Evolutionary conservation across 192 early-diverging fungal species (phyloP).

Genomic region (Mortierella claussenii): DNA sequence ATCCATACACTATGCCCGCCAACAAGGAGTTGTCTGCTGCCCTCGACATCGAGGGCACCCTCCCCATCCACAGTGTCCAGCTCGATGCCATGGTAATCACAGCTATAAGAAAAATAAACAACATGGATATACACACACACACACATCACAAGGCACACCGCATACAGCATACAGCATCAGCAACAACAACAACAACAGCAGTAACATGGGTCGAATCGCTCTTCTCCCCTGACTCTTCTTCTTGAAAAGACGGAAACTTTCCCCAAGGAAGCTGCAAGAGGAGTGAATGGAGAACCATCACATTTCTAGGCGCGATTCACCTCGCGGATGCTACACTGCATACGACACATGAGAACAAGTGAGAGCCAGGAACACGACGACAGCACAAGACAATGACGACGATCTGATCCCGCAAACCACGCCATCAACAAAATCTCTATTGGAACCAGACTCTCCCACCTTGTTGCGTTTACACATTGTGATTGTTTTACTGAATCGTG

Average conservation of each 20-base stretch:
- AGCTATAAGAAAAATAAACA: background rate
- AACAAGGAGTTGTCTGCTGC: constrained; percentile 59
- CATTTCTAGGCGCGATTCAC: too few relatives aligned
- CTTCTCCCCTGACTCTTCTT: background rate
- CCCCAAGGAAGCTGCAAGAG: too few relatives aligned
- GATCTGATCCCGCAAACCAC: background rate
- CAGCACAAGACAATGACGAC: background rate
- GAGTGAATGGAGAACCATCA: too few relatives aligned
- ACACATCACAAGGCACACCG: too few relatives aligned
- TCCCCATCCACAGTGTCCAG: constrained; percentile 70
- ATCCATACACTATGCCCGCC: constrained; percentile 40
- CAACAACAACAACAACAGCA: background rate
- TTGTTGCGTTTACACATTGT: too few relatives aligned
- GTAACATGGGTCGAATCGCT: background rate
- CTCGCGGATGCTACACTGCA: background rate
- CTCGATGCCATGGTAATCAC: constrained; percentile 75
- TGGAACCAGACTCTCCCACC: too few relatives aligned
- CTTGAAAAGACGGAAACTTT: too few relatives aligned
- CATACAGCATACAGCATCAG: too few relatives aligned
- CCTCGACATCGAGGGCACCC: constrained; percentile 69
- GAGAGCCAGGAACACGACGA: background rate
- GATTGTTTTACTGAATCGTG: too few relatives aligned
- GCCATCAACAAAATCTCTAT: background rate
- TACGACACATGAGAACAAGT: background rate
- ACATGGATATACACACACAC: too few relatives aligned